Conservation (phyloP, 208 protist genomes). For the Trypanosoma avium region DNA sequence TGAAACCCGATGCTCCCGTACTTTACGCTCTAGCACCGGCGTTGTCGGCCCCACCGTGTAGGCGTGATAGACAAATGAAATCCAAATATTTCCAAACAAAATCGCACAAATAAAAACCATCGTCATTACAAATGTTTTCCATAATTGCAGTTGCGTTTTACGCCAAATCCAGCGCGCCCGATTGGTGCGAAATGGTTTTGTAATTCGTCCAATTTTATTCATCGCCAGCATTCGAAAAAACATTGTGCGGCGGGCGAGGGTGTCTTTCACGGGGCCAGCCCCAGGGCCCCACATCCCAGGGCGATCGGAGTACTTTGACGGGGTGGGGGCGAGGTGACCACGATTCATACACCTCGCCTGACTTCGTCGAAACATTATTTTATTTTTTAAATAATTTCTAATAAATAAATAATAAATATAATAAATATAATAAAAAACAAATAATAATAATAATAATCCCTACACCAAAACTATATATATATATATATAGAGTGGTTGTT, state of each 20-base stretch:
- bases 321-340: slow-evolving; percentile 73
- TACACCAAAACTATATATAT: no score
- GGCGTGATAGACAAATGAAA: slow-evolving; percentile 88
- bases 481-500: no score
- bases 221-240: slow-evolving; percentile 88
- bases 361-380: slow-evolving; percentile 70
- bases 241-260: slow-evolving; percentile 73
- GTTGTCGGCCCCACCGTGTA: slow-evolving; percentile 86
- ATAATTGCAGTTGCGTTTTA: slow-evolving; percentile 83
- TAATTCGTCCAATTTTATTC: slow-evolving; percentile 81
- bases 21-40: slow-evolving; percentile 86
- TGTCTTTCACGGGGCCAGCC: slow-evolving; percentile 80
- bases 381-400: neutral
- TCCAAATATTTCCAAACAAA: slow-evolving; percentile 83
- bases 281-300: slow-evolving; percentile 87
- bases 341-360: slow-evolving; percentile 58
- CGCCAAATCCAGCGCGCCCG: slow-evolving; percentile 82
- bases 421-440: no score
- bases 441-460: no score
- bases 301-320: slow-evolving; percentile 83
- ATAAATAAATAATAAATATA: no score
- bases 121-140: slow-evolving; percentile 86
- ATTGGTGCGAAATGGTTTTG: slow-evolving; percentile 85
- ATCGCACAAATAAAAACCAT: slow-evolving; percentile 83
- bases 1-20: slow-evolving; percentile 86